These are phyloP conservation scores for Psilocybe mexicana DNA, from an alignment of 1,284 basidiomycete species.

Conservation along the genomic window DNA sequence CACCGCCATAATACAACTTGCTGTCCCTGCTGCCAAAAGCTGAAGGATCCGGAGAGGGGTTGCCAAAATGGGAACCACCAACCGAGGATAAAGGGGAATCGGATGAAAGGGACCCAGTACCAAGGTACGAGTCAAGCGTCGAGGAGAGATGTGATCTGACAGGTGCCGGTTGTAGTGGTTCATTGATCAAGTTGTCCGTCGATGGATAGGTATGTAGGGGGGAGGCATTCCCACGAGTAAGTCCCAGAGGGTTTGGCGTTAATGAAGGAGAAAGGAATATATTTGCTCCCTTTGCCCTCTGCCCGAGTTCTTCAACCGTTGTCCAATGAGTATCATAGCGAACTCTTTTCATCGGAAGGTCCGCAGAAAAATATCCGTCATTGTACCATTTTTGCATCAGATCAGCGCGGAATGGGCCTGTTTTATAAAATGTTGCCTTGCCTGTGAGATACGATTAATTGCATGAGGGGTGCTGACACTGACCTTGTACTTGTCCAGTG, in stretches of 20 bases:
- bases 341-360: slow-evolving; percentile 83
- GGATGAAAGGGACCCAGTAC: slow-evolving; percentile 51
- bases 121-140: slow-evolving; percentile 60
- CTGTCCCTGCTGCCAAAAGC: slow-evolving; percentile 51
- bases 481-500: slow-evolving; percentile 86
- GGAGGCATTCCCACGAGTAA: slow-evolving; percentile 47
- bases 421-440: slow-evolving; percentile 1
- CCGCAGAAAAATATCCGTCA: slow-evolving; percentile 87
- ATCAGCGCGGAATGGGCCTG: slow-evolving; percentile 88
- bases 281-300: slow-evolving; percentile 51
- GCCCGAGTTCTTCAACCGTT: slow-evolving; percentile 57
- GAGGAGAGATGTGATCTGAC: slow-evolving; percentile 55
- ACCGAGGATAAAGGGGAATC: slow-evolving; percentile 74
- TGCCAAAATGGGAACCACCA: slow-evolving; percentile 57
- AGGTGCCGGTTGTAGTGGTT: slow-evolving; percentile 67
- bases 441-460: slow-evolving; percentile 12
- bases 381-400: slow-evolving; percentile 97
- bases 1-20: slow-evolving; percentile 37
- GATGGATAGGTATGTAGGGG: slow-evolving; percentile 38
- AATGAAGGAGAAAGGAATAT: slow-evolving; percentile 62
- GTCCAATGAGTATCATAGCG: slow-evolving; percentile 67
- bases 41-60: slow-evolving; percentile 68
- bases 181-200: slow-evolving; percentile 37
- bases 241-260: slow-evolving; percentile 52
- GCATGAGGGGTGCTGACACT: slow-evolving; percentile 6